Percentiles rank a stretch among this genome's conserved stretches.
These are phyloP conservation scores for Epithemia pelagica DNA, from an alignment of 108 stramenopile species.

Conservation along the genomic window DNA sequence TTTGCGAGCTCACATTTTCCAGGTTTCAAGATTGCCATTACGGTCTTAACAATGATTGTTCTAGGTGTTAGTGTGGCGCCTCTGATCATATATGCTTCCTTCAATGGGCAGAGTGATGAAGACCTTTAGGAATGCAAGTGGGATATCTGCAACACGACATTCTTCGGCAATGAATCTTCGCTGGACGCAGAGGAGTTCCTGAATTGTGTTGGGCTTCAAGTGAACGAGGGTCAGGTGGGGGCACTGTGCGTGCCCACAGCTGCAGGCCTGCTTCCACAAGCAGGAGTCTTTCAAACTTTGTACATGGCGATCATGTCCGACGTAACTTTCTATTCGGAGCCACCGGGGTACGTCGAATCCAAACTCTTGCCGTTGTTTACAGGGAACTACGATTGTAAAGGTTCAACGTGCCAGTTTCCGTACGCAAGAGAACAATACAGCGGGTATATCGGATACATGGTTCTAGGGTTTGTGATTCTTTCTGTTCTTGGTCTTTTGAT, in stretches of 20 bases:
- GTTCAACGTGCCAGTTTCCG: conserved; percentile 27
- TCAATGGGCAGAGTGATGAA: not conserved
- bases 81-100: conserved; percentile 9
- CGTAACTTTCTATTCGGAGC: conserved; percentile 38
- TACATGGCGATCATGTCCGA: conserved; percentile 20
- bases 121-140: not conserved
- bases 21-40: conserved; percentile 33
- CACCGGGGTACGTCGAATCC: conserved; percentile 25
- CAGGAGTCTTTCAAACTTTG: conserved; percentile 38
- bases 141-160: conserved; percentile 17
- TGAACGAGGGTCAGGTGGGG: not conserved
- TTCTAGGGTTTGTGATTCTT: conserved; percentile 29
- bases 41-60: conserved; percentile 21
- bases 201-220: conserved; percentile 30
- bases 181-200: conserved; percentile 13
- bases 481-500: conserved; percentile 28
- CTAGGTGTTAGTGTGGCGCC: conserved; percentile 31
- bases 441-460: conserved; percentile 27
- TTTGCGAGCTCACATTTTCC: conserved; percentile 36
- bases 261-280: conserved; percentile 39
- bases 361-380: conserved; percentile 19
- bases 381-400: conserved; percentile 27
- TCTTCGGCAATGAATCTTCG: not conserved
- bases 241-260: conserved; percentile 20
- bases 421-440: conserved; percentile 21